Base-by-base conservation (phyloP, 306 rosid genomes). In the Canavalia gladiata region DNA sequence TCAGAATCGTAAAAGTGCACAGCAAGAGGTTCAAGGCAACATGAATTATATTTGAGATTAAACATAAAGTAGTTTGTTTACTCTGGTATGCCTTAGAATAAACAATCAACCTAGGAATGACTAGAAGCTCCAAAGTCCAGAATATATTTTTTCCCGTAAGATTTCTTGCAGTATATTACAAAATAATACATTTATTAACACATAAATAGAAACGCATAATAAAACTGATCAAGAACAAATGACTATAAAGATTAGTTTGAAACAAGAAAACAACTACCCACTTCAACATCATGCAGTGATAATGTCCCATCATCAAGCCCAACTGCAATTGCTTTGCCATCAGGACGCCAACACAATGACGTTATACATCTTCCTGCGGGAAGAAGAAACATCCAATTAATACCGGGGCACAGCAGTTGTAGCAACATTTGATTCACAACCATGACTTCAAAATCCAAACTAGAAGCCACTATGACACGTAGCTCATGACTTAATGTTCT, bases 311-410 rank as follows among this genome's bases (percentile, higher is more conserved):
- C 98, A 74, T 93, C 97, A 80, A 93, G 95, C 70, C 98, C 97
- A 54, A 90, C 91, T 39, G 92, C 97, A 72, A 95, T 87, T 3
- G 92, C 96, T 86, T 95, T 95, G 68, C 98, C 99, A 80, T 91
- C 99, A 42, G 98, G 98, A 59, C 98, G 90, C 96, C 99, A 95
- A 83, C 97, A 95, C 77, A 93, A 73, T 12, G 97, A 91, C 13
- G 92, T 84, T 77, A 93, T 82, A 66, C 89, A 68, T 88, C 80
- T 91, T 56, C 93, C 98, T 89, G 72, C 71, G 81, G 4, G 62
- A 58, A 74, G 43, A 51, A 30, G 63, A 37, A 65, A 72, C 5
- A 57, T 70, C 29, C 50, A 42, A 51, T 56, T 51, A 86, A 42
- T 54, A n/a, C 37, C 51, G 4, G 8, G 67, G 45, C 73, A 75